These are phyloP conservation scores for Lasiodiplodia sp. DNA, from an alignment of 2,329 filamentous ascomycete genomes.

Conservation along the genomic window DNA sequence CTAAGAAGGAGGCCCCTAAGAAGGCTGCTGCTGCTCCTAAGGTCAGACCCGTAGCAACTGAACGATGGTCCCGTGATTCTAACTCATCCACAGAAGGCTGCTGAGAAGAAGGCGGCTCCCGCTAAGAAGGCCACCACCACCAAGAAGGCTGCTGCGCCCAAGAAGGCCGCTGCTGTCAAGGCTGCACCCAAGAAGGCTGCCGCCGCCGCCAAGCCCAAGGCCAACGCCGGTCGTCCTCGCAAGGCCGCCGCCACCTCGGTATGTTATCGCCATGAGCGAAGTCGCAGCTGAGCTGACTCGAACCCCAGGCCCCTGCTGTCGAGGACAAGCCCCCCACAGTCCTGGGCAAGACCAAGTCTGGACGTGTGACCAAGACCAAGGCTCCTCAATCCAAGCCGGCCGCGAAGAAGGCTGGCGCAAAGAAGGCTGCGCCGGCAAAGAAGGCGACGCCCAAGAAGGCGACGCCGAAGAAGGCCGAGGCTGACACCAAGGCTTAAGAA, in stretches of 20 bases:
- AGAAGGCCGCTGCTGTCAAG: constrained; percentile 55
- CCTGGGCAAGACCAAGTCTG: constrained; percentile 83
- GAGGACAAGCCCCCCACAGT: constrained; percentile 72
- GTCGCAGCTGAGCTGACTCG: constrained; percentile 19
- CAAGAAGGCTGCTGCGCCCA: constrained; percentile 45
- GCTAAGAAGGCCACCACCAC: constrained; percentile 41
- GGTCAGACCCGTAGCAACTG: constrained; percentile 13
- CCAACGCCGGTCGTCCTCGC: constrained; percentile 55
- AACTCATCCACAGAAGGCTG: constrained; percentile 28
- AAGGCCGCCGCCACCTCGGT: constrained; percentile 46
- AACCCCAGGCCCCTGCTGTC: constrained; percentile 63
- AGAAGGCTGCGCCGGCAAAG: constrained; percentile 52
- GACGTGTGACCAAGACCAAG: constrained; percentile 78
- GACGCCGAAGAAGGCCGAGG: constrained; percentile 47
- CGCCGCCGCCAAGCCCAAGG: constrained; percentile 50
- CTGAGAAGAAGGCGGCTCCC: constrained; percentile 51
- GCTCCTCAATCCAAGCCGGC: constrained; percentile 50
- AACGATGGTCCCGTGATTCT: not conserved
- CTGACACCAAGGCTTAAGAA: constrained; percentile 28
- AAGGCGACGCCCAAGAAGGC: constrained; percentile 52
- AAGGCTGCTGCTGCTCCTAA: constrained; percentile 30
- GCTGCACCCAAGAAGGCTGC: constrained; percentile 42
- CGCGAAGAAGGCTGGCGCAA: constrained; percentile 39
- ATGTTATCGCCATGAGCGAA: not conserved
- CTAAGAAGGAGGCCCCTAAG: constrained; percentile 41